Conservation (phyloP, 305 asterid genomes). For the Fraxinus velutina region DNA sequence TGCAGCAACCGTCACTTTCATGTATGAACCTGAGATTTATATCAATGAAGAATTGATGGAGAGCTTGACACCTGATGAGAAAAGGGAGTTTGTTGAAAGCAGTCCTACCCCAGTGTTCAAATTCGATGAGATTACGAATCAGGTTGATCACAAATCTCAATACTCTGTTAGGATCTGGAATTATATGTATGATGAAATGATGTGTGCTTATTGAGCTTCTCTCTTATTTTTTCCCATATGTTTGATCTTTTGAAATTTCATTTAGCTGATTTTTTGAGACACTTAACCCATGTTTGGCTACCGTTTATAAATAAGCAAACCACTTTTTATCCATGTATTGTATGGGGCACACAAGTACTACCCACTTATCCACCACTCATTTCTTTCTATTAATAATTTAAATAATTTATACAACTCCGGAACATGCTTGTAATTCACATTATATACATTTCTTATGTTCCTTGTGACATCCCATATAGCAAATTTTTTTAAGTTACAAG, state of each 20-base stretch:
- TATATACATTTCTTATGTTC: neutral
- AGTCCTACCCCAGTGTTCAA: conserved; percentile 90
- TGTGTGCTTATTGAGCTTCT: conserved; percentile 7
- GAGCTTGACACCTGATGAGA: conserved; percentile 58
- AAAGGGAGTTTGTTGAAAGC: conserved; percentile 69
- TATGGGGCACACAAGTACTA: neutral
- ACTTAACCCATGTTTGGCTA: neutral
- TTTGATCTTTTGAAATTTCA: neutral
- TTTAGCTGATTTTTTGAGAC: neutral
- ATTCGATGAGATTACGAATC: conserved; percentile 53
- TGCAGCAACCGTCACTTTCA: conserved; percentile 96
- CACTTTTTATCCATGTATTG: neutral
- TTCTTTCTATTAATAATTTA: no score
- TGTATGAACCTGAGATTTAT: conserved; percentile 89
- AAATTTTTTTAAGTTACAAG: neutral
- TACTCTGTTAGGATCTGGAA: conserved; percentile 14
- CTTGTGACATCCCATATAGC: neutral
- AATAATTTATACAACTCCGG: neutral
- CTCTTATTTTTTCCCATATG: conserved; percentile 2
- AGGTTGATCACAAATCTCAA: conserved; percentile 42
- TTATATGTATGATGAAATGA: neutral
- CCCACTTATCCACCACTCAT: neutral
- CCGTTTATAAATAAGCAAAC: neutral
- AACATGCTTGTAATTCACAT: neutral
- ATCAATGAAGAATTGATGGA: conserved; percentile 93